phyloP scores from a whole-genome alignment of 148 eudicot species.

The Pouteria glomerata region DNA sequence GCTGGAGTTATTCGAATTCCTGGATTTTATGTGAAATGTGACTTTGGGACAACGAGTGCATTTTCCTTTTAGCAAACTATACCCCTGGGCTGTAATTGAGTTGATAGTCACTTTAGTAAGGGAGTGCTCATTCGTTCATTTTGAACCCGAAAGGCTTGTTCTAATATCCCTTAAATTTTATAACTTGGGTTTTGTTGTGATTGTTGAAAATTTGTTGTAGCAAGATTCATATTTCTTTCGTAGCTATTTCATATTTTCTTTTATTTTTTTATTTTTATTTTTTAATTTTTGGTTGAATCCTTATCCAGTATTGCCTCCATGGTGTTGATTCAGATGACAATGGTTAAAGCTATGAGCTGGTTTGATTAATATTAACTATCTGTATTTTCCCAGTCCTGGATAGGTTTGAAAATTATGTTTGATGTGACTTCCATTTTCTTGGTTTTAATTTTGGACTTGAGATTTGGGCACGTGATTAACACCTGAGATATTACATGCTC shows the following conservation, averaged over 20 bases:
- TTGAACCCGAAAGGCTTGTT: too few species aligned
- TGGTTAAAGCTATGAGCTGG: not conserved
- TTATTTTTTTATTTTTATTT: too few species aligned
- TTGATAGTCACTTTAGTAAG: not conserved
- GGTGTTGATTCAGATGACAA: not conserved
- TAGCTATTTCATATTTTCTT: too few species aligned
- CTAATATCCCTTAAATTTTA: too few species aligned
- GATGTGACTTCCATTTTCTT: not conserved
- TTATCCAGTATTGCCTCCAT: not conserved
- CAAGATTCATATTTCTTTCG: too few species aligned
- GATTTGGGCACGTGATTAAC: not conserved
- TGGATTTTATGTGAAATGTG: not conserved
- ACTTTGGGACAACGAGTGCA: not conserved
- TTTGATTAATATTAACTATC: too few species aligned
- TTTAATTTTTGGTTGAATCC: not conserved
- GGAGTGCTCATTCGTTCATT: too few species aligned
- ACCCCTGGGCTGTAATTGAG: not conserved
- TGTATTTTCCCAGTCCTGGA: not conserved
- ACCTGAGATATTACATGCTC: not conserved
- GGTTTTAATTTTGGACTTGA: not conserved
- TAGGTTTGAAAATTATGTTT: not conserved
- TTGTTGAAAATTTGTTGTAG: too few species aligned
- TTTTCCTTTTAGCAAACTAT: not conserved
- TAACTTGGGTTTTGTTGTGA: too few species aligned
- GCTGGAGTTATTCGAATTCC: not conserved